Conservation (phyloP, 805 yeast species). For the Saccharomycopsis sp. region DNA sequence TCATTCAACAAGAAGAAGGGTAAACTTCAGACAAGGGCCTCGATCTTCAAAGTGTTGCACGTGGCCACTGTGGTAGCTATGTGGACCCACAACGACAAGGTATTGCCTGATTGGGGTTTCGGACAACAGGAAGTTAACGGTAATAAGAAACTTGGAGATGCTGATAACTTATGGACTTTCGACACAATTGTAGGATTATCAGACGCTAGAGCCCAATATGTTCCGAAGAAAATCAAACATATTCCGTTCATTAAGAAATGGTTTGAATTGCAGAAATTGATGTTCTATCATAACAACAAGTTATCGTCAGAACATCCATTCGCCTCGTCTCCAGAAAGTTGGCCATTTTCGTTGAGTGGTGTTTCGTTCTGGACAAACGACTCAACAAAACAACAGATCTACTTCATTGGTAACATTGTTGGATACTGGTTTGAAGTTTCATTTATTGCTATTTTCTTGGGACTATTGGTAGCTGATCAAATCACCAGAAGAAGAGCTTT, state of each 20-base stretch:
- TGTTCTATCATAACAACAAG: conserved; percentile 91
- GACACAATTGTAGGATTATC: conserved; percentile 61
- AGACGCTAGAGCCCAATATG: conserved; percentile 56
- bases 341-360: conserved; percentile 89
- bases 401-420: conserved; percentile 80
- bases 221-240: conserved; percentile 55
- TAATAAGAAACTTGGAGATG: conserved; percentile 68
- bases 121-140: conserved; percentile 93
- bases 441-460: conserved; percentile 55
- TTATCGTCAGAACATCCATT: conserved; percentile 87
- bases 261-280: conserved; percentile 77
- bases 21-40: conserved; percentile 60
- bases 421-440: conserved; percentile 86
- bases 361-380: conserved; percentile 90
- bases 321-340: conserved; percentile 83
- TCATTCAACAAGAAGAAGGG: conserved; percentile 47
- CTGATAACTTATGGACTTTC: conserved; percentile 67
- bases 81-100: conserved; percentile 83
- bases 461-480: conserved; percentile 66
- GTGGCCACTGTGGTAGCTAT: conserved; percentile 84
- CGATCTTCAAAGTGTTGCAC: conserved; percentile 67
- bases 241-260: conserved; percentile 80
- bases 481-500: conserved; percentile 68
- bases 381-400: conserved; percentile 64
- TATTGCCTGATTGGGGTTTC: conserved; percentile 93